Conservation (phyloP, 75 land plant species). For the Selaginella tamariscina region DNA sequence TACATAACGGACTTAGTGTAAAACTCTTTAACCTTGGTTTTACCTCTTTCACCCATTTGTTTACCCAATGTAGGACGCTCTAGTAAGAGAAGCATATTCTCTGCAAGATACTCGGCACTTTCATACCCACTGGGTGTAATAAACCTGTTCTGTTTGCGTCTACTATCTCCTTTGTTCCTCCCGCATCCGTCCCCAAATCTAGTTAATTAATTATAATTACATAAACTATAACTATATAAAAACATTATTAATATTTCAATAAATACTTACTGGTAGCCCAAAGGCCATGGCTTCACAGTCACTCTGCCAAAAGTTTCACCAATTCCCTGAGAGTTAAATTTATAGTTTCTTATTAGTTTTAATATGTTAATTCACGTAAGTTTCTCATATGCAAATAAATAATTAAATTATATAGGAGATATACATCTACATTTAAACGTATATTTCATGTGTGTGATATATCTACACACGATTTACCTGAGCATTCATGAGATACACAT, state of each 20-base stretch:
- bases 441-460: background rate
- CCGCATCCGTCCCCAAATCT: conserved; percentile 95
- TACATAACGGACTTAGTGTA: conserved; percentile 77
- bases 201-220: conserved; percentile 15
- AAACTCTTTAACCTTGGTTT: conserved; percentile 41
- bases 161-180: conserved; percentile 82
- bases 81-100: conserved; percentile 41
- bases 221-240: too few species aligned
- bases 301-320: conserved; percentile 99
- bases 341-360: too few species aligned
- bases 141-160: conserved; percentile 65
- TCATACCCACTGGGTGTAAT: conserved; percentile 66
- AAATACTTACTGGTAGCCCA: conserved; percentile 68
- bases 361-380: too few species aligned
- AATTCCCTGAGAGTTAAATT: conserved; percentile 61
- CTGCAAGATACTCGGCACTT: conserved; percentile 44
- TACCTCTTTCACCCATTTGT: conserved; percentile 64
- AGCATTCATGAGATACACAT: conserved; percentile 86
- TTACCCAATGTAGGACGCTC: conserved; percentile 38
- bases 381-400: too few species aligned
- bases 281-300: conserved; percentile 99
- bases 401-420: too few species aligned
- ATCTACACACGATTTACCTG: conserved; percentile 42
- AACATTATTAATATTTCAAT: background rate
- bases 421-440: too few species aligned